Conservation (phyloP, 2,329 filamentous ascomycete genomes). For the Trematosphaeria pertusa region DNA sequence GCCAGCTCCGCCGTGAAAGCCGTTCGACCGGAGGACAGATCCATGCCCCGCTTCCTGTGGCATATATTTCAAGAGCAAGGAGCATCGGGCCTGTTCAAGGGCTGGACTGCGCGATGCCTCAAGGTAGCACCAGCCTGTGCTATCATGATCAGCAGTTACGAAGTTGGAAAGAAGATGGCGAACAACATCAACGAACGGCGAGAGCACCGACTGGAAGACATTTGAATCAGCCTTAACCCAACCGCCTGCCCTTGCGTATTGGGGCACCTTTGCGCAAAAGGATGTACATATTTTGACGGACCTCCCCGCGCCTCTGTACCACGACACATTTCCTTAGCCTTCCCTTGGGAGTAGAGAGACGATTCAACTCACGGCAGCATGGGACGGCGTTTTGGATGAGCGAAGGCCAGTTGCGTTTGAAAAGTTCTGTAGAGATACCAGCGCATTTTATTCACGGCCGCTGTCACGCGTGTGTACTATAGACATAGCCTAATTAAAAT, state of each 20-base stretch:
- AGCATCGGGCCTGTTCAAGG: constrained; percentile 79
- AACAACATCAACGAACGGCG: constrained; percentile 72
- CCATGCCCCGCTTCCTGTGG: constrained; percentile 83
- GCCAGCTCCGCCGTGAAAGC: constrained; percentile 52
- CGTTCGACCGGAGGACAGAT: constrained; percentile 71
- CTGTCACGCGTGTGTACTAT: constrained; percentile 12
- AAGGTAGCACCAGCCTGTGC: constrained; percentile 97
- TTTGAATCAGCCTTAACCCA: too few species aligned
- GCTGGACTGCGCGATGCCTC: constrained; percentile 88
- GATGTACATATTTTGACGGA: too few species aligned
- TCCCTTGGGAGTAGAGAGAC: constrained; percentile 7
- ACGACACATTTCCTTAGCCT: constrained; percentile 9
- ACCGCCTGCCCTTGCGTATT: too few species aligned
- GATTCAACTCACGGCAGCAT: constrained; percentile 22
- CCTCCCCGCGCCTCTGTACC: constrained; percentile 7
- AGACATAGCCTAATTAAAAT: constrained; percentile 3
- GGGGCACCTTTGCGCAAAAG: too few species aligned
- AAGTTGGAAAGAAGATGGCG: constrained; percentile 91
- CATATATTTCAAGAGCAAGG: constrained; percentile 93
- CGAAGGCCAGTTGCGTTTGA: neutral
- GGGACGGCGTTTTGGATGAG: constrained; percentile 11
- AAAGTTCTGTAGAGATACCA: constrained; percentile 12
- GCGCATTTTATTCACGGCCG: neutral
- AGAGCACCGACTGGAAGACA: constrained; percentile 24
- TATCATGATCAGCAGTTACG: constrained; percentile 99